Percentiles rank a stretch among this genome's conserved stretches.
These are phyloP conservation scores for Mycothermus thermophilus DNA, from an alignment of 495 filamentous ascomycete species.

Conservation along the genomic window DNA sequence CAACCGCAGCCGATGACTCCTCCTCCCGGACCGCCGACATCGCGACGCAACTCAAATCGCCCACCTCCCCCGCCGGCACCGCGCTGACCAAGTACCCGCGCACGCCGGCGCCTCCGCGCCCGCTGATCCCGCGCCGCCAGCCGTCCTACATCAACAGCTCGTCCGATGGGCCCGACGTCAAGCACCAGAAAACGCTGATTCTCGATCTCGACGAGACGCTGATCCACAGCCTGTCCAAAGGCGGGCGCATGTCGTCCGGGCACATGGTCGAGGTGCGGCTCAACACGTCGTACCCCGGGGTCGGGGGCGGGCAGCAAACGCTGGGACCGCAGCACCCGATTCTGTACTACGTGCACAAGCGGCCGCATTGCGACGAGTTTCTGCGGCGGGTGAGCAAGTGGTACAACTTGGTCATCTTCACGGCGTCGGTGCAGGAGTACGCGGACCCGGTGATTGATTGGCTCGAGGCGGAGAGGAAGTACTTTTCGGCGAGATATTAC, in stretches of 20 bases:
- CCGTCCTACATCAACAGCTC: conserved; percentile 54
- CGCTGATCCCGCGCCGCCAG: conserved; percentile 71
- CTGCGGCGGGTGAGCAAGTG: conserved; percentile 83
- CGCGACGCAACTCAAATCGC: conserved; percentile 63
- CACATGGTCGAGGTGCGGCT: conserved; percentile 99
- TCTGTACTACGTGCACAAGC: conserved; percentile 96
- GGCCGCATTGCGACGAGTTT: conserved; percentile 94
- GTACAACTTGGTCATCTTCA: conserved; percentile 97
- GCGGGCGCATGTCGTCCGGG: conserved; percentile 85
- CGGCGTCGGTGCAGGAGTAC: conserved; percentile 94
- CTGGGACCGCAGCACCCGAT: conserved; percentile 87
- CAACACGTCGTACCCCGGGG: conserved; percentile 45
- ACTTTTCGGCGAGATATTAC: conserved; percentile 84
- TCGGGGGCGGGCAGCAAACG: conserved; percentile 48
- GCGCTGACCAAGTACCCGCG: conserved; percentile 80
- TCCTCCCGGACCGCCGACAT: conserved; percentile 22
- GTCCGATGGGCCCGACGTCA: conserved; percentile 30
- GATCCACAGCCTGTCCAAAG: conserved; percentile 94
- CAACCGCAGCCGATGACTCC: background rate
- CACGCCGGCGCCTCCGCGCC: conserved; percentile 73
- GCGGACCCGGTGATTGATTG: conserved; percentile 98
- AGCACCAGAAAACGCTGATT: conserved; percentile 77
- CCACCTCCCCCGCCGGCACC: conserved; percentile 66
- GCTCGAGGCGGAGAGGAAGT: conserved; percentile 92
- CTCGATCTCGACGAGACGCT: conserved; percentile 93